phyloP scores from a whole-genome alignment of 2,329 filamentous ascomycete genomes.

The Pyricularia sp. region DNA sequence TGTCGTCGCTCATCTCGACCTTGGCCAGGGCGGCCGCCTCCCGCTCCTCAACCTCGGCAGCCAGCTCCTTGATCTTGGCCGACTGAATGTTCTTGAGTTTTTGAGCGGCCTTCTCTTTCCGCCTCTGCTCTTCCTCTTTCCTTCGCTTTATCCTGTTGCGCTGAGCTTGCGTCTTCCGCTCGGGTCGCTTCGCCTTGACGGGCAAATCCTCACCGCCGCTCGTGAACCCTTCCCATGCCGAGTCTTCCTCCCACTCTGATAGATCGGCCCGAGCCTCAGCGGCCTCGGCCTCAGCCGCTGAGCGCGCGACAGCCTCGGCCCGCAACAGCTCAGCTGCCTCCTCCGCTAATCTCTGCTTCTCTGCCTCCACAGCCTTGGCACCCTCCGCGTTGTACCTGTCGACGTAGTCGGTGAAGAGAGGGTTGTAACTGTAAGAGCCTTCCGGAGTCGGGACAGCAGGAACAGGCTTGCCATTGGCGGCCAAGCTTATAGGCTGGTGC shows the following conservation, averaged over 20 bases:
- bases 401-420: slow-evolving; percentile 78
- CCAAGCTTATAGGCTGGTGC: slow-evolving; percentile 68
- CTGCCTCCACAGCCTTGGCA: slow-evolving; percentile 67
- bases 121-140: slow-evolving; percentile 74
- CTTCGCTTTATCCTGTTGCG: slow-evolving; percentile 80
- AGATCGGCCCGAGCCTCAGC: slow-evolving; percentile 57
- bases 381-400: slow-evolving; percentile 65
- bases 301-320: slow-evolving; percentile 58
- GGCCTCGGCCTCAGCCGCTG: slow-evolving; percentile 66
- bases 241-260: slow-evolving; percentile 75
- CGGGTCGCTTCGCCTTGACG: slow-evolving; percentile 62
- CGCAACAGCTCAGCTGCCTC: slow-evolving; percentile 58
- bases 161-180: slow-evolving; percentile 78
- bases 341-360: slow-evolving; percentile 62
- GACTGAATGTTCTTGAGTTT: slow-evolving; percentile 66
- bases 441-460: slow-evolving; percentile 71
- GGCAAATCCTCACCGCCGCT: slow-evolving; percentile 65
- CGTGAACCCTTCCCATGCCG: slow-evolving; percentile 83
- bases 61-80: slow-evolving; percentile 61
- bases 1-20: slow-evolving; percentile 35
- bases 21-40: slow-evolving; percentile 40
- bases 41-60: slow-evolving; percentile 49
- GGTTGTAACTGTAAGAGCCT: slow-evolving; percentile 88
- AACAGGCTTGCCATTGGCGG: slow-evolving; percentile 70
- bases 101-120: slow-evolving; percentile 66